Percentiles rank a stretch among this genome's conserved stretches.
Conservation (phyloP, 208 protist species). For the Angomonas ambiguus region DNA sequence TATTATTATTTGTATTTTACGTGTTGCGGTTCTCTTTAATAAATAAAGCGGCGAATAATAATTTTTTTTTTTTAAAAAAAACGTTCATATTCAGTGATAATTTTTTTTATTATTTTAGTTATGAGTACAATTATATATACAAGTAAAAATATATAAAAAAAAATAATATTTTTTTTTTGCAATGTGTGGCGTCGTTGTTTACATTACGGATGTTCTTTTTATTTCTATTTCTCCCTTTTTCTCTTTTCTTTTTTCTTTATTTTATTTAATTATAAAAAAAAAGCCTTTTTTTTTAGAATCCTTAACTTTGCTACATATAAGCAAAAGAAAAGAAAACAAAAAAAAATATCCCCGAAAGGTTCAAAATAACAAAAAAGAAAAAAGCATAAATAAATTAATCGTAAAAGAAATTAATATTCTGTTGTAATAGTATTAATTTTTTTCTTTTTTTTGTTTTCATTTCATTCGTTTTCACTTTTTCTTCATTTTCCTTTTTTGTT, state of each 20-base stretch:
- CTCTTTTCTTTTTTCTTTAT: conserved; percentile 1
- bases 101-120: conserved; percentile 2
- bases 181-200: too few species aligned
- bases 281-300: not conserved
- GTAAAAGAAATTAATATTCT: not conserved
- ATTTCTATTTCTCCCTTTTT: not conserved
- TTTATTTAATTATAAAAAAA: conserved; percentile 2
- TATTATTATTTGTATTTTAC: not conserved
- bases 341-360: too few species aligned
- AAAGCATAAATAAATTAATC: not conserved
- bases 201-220: too few species aligned
- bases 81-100: not conserved
- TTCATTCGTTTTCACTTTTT: not conserved
- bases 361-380: too few species aligned
- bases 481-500: conserved; percentile 16
- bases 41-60: too few species aligned
- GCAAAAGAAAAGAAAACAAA: not conserved
- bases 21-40: conserved; percentile 6
- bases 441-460: conserved; percentile 3
- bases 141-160: not conserved
- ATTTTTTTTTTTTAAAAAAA: not conserved
- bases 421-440: not conserved
- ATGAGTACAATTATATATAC: not conserved
- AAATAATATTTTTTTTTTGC: too few species aligned
- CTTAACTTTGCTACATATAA: not conserved